A percentile compares a stretch with the other conserved stretches of the same genome.
Conservation (phyloP, 2,329 filamentous ascomycete species). For the Fusarium keratoplasticum region DNA sequence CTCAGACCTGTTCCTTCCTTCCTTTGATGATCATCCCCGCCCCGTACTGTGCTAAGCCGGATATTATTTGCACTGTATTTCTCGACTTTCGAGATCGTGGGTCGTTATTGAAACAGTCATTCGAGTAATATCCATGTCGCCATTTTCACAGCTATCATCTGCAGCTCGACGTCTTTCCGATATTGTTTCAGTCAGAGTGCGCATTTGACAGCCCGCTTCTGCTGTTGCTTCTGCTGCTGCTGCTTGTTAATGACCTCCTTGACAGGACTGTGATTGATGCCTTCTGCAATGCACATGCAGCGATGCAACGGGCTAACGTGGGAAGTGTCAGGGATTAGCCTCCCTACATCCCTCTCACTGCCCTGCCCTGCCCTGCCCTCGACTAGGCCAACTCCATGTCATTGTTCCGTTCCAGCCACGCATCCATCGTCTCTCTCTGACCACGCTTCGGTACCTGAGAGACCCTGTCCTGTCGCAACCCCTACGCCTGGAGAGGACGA, state of each 20-base stretch:
- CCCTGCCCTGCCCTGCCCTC: conserved; percentile 10
- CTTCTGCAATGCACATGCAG: conserved; percentile 33
- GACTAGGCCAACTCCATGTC: conserved; percentile 2
- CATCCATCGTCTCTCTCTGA: conserved; percentile 11
- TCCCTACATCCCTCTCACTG: background rate
- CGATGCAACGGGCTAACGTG: conserved; percentile 36
- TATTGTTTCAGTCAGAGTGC: background rate
- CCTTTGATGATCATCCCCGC: conserved; percentile 4
- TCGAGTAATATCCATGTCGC: background rate
- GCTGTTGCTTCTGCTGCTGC: background rate
- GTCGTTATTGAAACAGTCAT: background rate
- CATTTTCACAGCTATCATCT: background rate
- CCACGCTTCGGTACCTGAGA: conserved; percentile 17
- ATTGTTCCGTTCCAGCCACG: conserved; percentile 25
- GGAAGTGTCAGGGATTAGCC: conserved; percentile 14
- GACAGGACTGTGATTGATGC: conserved; percentile 10
- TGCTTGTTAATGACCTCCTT: background rate
- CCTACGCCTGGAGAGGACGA: background rate
- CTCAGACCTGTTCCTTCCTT: conserved; percentile 13
- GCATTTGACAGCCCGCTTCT: background rate
- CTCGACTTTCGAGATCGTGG: conserved; percentile 6
- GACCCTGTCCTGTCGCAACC: background rate
- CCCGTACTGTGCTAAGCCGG: conserved; percentile 2
- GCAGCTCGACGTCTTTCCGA: background rate
- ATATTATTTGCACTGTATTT: conserved; percentile 5